A percentile compares a stretch with the other conserved stretches of the same genome.
phyloP scores from a whole-genome alignment of 1,284 basidiomycete genomes.

The Ganoderma sinense region DNA sequence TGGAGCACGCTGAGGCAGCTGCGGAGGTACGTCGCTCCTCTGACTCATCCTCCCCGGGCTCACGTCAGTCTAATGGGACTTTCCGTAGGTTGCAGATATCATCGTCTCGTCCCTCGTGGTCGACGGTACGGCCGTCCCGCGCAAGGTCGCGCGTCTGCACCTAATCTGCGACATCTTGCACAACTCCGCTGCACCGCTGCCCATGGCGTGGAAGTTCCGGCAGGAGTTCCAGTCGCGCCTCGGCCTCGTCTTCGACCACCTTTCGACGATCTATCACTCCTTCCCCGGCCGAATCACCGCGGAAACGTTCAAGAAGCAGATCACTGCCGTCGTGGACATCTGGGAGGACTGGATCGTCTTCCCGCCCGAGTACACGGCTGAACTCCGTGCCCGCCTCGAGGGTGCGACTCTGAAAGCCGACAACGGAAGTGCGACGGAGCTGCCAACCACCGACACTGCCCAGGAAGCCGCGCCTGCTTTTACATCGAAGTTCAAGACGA shows the following conservation, averaged over 20 bases:
- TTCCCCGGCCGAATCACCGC: slow-evolving; percentile 94
- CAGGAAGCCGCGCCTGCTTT: slow-evolving; percentile 44
- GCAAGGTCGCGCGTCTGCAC: slow-evolving; percentile 94
- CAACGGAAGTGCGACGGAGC: slow-evolving; percentile 34
- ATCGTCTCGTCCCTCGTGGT: slow-evolving; percentile 86
- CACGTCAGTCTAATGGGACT: slow-evolving; percentile 11
- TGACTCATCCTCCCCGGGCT: neutral
- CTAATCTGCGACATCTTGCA: slow-evolving; percentile 98
- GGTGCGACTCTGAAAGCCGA: slow-evolving; percentile 51
- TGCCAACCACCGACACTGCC: slow-evolving; percentile 39
- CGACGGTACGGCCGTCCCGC: slow-evolving; percentile 90
- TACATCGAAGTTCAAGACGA: slow-evolving; percentile 78
- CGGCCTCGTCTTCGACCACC: slow-evolving; percentile 91
- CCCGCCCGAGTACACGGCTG: slow-evolving; percentile 80
- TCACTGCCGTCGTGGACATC: slow-evolving; percentile 84
- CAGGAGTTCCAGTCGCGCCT: slow-evolving; percentile 90
- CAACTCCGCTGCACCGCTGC: slow-evolving; percentile 89
- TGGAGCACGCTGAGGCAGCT: slow-evolving; percentile 94
- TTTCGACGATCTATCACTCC: slow-evolving; percentile 91
- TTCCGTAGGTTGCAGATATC: slow-evolving; percentile 80
- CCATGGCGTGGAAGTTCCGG: slow-evolving; percentile 94
- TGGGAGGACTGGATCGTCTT: slow-evolving; percentile 99
- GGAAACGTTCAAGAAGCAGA: slow-evolving; percentile 92
- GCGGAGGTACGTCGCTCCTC: slow-evolving; percentile 70
- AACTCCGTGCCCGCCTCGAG: slow-evolving; percentile 76